These are phyloP conservation scores for Adansonia madagascariensis DNA, from an alignment of 441 rosid genomes.

Conservation along the genomic window DNA sequence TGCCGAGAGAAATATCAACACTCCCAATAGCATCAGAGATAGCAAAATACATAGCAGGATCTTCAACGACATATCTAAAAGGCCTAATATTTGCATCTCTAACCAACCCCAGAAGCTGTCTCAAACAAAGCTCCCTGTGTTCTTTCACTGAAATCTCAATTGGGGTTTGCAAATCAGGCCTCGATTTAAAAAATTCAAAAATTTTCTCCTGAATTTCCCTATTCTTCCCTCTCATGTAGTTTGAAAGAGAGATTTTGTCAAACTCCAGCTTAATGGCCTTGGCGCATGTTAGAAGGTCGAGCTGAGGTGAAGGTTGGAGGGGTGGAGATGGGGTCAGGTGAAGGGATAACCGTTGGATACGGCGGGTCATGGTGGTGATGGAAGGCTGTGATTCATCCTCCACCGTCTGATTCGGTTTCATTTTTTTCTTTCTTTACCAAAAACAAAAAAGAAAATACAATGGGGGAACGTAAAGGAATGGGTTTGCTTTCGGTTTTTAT, in stretches of 20 bases:
- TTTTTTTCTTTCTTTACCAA: neutral
- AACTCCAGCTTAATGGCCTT: constrained; percentile 55
- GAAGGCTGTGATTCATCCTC: constrained; percentile 39
- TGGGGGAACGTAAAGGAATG: neutral
- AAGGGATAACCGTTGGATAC: constrained; percentile 57
- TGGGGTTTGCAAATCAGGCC: constrained; percentile 86
- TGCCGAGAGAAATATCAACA: constrained; percentile 81
- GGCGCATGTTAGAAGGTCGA: constrained; percentile 51
- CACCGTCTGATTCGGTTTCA: constrained; percentile 32
- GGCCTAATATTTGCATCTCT: constrained; percentile 79
- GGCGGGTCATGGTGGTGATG: constrained; percentile 35
- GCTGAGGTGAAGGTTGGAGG: constrained; percentile 10
- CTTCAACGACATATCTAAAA: constrained; percentile 60
- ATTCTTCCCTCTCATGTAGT: constrained; percentile 75
- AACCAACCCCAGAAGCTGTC: constrained; percentile 71
- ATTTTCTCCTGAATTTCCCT: constrained; percentile 71
- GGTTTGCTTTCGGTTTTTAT: neutral
- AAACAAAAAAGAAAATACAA: neutral
- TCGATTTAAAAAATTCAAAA: constrained; percentile 55
- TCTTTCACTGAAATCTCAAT: constrained; percentile 77
- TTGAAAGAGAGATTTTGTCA: constrained; percentile 46
- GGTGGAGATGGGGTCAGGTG: constrained; percentile 51
- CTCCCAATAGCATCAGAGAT: constrained; percentile 81
- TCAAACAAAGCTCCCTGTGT: constrained; percentile 83
- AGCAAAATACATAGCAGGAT: constrained; percentile 82